These are phyloP conservation scores for Hericium erinaceus DNA, from an alignment of 768 basidiomycete genomes.

Conservation along the genomic window DNA sequence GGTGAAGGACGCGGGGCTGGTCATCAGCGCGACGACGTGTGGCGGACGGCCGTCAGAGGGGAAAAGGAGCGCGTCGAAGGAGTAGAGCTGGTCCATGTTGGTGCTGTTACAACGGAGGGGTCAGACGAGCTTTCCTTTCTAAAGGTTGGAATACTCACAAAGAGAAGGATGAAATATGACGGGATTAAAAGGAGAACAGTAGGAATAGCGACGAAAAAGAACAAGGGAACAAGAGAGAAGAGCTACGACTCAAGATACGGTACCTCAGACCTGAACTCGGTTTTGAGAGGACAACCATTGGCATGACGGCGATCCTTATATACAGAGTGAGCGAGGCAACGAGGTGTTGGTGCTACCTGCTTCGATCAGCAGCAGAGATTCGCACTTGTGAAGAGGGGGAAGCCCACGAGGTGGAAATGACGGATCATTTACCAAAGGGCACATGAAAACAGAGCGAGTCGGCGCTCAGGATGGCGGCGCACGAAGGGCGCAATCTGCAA, in stretches of 20 bases:
- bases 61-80: conserved; percentile 68
- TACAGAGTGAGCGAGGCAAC: background rate
- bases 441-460: background rate
- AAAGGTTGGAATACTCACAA: background rate
- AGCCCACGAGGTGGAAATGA: background rate
- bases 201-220: background rate
- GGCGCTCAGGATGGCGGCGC: background rate
- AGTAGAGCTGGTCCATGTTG: conserved; percentile 52
- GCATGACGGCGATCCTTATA: background rate
- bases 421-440: background rate
- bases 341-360: background rate
- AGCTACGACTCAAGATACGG: background rate
- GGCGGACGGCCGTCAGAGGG: conserved; percentile 75
- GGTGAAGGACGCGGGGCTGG: conserved; percentile 37
- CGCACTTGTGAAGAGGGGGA: background rate
- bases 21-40: conserved; percentile 64
- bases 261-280: background rate
- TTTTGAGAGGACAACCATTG: background rate
- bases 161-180: background rate
- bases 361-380: background rate
- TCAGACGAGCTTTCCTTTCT: too few species aligned
- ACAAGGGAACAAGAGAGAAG: background rate
- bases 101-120: conserved; percentile 4
- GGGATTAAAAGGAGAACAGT: background rate
- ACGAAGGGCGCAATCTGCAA: background rate